Evolutionary conservation across 495 filamentous ascomycete genomes (phyloP).

Genomic region (Aspergillus diversus): DNA sequence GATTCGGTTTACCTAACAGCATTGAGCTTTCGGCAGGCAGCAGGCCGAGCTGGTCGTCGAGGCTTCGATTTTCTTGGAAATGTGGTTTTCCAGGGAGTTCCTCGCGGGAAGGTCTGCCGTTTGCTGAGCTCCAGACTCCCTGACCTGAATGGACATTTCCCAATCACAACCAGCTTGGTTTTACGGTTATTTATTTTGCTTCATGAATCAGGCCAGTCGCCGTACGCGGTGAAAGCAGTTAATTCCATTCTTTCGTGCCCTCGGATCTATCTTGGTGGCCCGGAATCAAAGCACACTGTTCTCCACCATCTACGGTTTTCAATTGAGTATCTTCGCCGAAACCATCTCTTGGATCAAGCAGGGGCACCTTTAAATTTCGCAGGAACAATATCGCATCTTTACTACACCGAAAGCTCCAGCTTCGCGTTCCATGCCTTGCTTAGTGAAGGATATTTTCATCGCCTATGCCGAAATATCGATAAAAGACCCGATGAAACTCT

Average conservation of each 20-base stretch:
- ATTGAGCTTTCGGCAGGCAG: constrained; percentile 74
- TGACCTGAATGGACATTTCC: constrained; percentile 76
- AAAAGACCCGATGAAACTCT: constrained; percentile 39
- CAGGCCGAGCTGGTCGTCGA: constrained; percentile 76
- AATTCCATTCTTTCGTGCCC: constrained; percentile 69
- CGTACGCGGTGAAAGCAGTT: constrained; percentile 62
- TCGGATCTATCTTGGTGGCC: constrained; percentile 68
- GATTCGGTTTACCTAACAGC: constrained; percentile 73
- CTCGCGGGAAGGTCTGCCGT: constrained; percentile 56
- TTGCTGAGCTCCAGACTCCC: constrained; percentile 73
- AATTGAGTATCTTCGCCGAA: constrained; percentile 75
- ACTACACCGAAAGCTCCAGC: constrained; percentile 70
- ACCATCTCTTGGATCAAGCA: constrained; percentile 59
- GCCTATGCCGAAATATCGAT: constrained; percentile 57
- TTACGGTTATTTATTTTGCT: constrained; percentile 69
- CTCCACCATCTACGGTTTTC: constrained; percentile 78
- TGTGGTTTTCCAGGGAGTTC: constrained; percentile 71
- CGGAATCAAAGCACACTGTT: constrained; percentile 62
- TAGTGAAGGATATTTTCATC: constrained; percentile 67
- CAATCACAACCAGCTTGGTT: constrained; percentile 72
- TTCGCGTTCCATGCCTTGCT: constrained; percentile 78
- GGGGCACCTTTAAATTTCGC: constrained; percentile 74
- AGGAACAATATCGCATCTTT: constrained; percentile 66
- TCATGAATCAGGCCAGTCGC: constrained; percentile 62
- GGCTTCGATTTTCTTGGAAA: constrained; percentile 82